phyloP scores from a whole-genome alignment of 768 basidiomycete species.

The Mycena latifolia region DNA sequence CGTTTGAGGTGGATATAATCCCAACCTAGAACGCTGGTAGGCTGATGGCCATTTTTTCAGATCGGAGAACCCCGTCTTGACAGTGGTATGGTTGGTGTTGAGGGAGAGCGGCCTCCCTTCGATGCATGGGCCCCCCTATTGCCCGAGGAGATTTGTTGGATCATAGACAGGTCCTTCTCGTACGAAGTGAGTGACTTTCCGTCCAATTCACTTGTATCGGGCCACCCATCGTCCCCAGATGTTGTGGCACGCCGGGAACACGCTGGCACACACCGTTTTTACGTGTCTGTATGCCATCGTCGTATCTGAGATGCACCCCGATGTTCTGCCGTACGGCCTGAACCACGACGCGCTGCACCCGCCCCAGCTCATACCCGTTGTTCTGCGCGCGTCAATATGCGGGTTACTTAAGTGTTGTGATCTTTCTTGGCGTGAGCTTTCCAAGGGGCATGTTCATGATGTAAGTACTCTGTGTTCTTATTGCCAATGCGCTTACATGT shows the following conservation, averaged over 20 bases:
- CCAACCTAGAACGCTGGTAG: constrained; percentile 12
- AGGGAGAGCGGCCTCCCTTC: constrained; percentile 63
- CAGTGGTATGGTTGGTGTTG: constrained; percentile 71
- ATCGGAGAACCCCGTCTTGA: constrained; percentile 93
- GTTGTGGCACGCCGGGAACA: constrained; percentile 89
- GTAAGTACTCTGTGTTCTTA: constrained; percentile 58
- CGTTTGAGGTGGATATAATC: constrained; percentile 75
- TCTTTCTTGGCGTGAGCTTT: constrained; percentile 84
- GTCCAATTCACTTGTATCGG: neutral
- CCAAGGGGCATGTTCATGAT: constrained; percentile 81
- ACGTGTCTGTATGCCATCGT: constrained; percentile 82
- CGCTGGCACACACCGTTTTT: constrained; percentile 88
- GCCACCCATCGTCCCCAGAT: constrained; percentile 62
- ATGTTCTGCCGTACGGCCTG: constrained; percentile 50
- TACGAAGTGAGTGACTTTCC: constrained; percentile 72
- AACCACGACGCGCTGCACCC: constrained; percentile 62
- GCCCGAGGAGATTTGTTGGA: constrained; percentile 90
- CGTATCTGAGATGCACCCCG: constrained; percentile 70
- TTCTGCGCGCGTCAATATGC: constrained; percentile 75
- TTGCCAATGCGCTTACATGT: constrained; percentile 25
- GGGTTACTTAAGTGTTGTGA: constrained; percentile 87
- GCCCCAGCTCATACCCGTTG: constrained; percentile 71
- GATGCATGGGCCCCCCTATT: constrained; percentile 72
- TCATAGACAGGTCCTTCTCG: constrained; percentile 81
- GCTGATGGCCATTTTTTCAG: constrained; percentile 54